These are phyloP conservation scores for Stemphylium lycopersici DNA, from an alignment of 2,329 filamentous ascomycete species.

Conservation along the genomic window DNA sequence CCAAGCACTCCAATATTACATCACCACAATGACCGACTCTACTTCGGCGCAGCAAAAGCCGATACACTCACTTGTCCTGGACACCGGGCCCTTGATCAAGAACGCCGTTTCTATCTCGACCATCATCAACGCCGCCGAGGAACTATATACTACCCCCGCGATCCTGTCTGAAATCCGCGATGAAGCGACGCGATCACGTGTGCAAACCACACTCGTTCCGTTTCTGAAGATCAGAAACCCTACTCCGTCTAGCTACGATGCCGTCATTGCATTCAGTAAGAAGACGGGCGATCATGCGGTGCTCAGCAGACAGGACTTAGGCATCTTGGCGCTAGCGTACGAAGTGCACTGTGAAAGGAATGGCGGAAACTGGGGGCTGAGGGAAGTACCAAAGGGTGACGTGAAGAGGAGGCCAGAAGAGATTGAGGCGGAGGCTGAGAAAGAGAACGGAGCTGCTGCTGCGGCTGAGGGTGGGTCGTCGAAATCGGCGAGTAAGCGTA, in stretches of 20 bases:
- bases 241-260: conserved; percentile 74
- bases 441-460: conserved; percentile 23
- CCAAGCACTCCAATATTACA: background rate
- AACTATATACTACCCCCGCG: conserved; percentile 72
- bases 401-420: conserved; percentile 61
- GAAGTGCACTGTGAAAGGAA: conserved; percentile 93
- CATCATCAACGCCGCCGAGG: conserved; percentile 75
- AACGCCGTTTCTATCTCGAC: conserved; percentile 87
- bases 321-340: conserved; percentile 87
- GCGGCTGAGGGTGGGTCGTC: conserved; percentile 32
- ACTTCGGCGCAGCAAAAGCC: conserved; percentile 60
- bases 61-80: conserved; percentile 83
- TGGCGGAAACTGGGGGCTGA: conserved; percentile 84
- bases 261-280: conserved; percentile 83
- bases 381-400: conserved; percentile 80
- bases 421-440: conserved; percentile 24
- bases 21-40: conserved; percentile 1
- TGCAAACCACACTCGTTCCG: conserved; percentile 83
- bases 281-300: conserved; percentile 89
- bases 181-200: conserved; percentile 75
- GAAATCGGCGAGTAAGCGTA: conserved; percentile 15
- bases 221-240: conserved; percentile 82
- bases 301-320: conserved; percentile 85
- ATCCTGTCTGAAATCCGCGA: conserved; percentile 90
- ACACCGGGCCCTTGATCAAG: conserved; percentile 91